Evolutionary conservation across 129 eudicot genomes (phyloP).

Genomic region (Artemisia annua): DNA sequence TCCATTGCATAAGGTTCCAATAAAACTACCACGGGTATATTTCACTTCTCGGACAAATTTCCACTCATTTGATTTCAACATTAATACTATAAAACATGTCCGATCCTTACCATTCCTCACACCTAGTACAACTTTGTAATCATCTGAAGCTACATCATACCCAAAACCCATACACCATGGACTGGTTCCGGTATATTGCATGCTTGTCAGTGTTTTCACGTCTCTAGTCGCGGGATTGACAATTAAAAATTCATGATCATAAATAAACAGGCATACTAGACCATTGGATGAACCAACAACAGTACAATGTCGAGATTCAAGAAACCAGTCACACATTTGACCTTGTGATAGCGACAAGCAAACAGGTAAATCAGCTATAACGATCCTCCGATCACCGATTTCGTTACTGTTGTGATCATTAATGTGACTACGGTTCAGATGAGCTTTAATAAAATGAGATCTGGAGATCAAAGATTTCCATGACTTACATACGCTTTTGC

Average conservation of each 20-base stretch:
- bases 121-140: slow-evolving; percentile 1
- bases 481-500: slow-evolving; percentile 10
- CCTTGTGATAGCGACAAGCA: background rate
- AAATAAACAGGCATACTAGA: too few species aligned
- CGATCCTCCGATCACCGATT: background rate
- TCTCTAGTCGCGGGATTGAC: too few species aligned
- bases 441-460: background rate
- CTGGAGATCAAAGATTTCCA: background rate
- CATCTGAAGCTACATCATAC: background rate
- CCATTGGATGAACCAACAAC: too few species aligned
- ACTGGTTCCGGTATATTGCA: too few species aligned
- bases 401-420: background rate
- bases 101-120: background rate
- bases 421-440: background rate
- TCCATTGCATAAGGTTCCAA: background rate
- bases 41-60: background rate
- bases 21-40: background rate
- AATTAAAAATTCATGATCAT: too few species aligned
- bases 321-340: too few species aligned
- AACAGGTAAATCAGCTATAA: background rate
- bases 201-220: too few species aligned
- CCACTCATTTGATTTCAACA: slow-evolving; percentile 12
- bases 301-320: too few species aligned
- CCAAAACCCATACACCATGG: slow-evolving; percentile 1
- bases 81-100: background rate